These are phyloP conservation scores for Chalara sp. DNA, from an alignment of 2,329 filamentous ascomycete species.

Conservation along the genomic window DNA sequence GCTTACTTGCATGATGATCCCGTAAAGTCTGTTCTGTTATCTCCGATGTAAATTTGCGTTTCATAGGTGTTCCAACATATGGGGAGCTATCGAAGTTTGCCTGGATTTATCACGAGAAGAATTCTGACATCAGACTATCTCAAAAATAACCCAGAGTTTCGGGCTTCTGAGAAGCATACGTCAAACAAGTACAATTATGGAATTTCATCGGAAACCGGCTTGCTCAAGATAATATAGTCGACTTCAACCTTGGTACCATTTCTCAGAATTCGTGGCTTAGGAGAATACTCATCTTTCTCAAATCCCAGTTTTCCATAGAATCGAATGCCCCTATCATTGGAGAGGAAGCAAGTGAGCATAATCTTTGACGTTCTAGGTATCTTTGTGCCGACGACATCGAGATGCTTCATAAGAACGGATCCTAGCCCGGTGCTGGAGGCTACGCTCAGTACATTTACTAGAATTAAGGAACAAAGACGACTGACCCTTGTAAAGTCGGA, in stretches of 20 bases:
- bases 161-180: too few relatives aligned
- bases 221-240: slow-evolving; percentile 57
- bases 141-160: too few relatives aligned
- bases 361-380: slow-evolving; percentile 53
- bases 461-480: slow-evolving; percentile 4
- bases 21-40: too few relatives aligned
- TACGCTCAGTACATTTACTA: neutral
- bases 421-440: slow-evolving; percentile 54
- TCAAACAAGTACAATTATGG: neutral
- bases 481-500: slow-evolving; percentile 46
- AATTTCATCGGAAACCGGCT: slow-evolving; percentile 16
- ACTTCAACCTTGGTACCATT: slow-evolving; percentile 45
- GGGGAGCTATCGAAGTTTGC: too few relatives aligned
- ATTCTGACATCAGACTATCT: too few relatives aligned
- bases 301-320: slow-evolving; percentile 61
- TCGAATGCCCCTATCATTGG: slow-evolving; percentile 47
- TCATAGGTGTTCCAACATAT: too few relatives aligned
- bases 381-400: slow-evolving; percentile 44
- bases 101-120: too few relatives aligned
- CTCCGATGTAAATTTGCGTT: too few relatives aligned
- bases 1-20: too few relatives aligned
- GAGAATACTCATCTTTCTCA: slow-evolving; percentile 47
- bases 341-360: slow-evolving; percentile 68
- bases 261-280: slow-evolving; percentile 44
- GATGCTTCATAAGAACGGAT: slow-evolving; percentile 48